Percentiles rank a stretch among this genome's conserved stretches.
phyloP scores from a whole-genome alignment of 2,329 filamentous ascomycete genomes.

The Fusarium tuaranense region DNA sequence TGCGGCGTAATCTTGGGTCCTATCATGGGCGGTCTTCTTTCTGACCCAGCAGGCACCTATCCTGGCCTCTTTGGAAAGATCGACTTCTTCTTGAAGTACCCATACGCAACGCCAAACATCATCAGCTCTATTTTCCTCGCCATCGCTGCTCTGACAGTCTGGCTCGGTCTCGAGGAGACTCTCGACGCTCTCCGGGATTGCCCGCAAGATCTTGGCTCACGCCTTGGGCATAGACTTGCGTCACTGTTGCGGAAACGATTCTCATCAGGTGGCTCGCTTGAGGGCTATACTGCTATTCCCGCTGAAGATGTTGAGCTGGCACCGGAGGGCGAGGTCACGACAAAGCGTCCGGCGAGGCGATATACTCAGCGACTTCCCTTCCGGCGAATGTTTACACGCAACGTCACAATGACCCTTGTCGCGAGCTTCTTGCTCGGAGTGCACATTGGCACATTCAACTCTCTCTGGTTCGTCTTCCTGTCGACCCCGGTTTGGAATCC shows the following conservation, averaged over 20 bases:
- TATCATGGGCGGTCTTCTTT: constrained; percentile 74
- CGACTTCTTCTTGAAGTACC: constrained; percentile 60
- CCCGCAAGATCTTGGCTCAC: constrained; percentile 56
- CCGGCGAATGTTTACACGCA: constrained; percentile 65
- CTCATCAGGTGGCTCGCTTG: neutral
- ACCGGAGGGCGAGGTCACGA: neutral
- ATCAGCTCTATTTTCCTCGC: constrained; percentile 62
- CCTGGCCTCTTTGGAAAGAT: constrained; percentile 61
- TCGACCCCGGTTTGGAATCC: constrained; percentile 74
- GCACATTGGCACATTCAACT: constrained; percentile 81
- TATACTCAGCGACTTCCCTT: constrained; percentile 64
- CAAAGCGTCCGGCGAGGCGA: constrained; percentile 41
- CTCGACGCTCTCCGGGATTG: constrained; percentile 57
- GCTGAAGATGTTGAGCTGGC: constrained; percentile 38
- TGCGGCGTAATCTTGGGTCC: constrained; percentile 80
- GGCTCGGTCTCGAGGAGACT: constrained; percentile 66
- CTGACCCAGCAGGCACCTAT: constrained; percentile 73
- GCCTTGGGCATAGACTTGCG: constrained; percentile 53
- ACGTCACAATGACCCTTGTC: constrained; percentile 67
- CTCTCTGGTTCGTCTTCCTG: constrained; percentile 81
- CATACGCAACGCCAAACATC: constrained; percentile 67
- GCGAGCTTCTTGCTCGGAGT: constrained; percentile 77
- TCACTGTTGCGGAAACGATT: constrained; percentile 43
- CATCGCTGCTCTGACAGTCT: constrained; percentile 57
- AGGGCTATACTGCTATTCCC: constrained; percentile 42